Conservation (phyloP, 2,329 filamentous ascomycete species). For the Coleophoma cylindrospora region DNA sequence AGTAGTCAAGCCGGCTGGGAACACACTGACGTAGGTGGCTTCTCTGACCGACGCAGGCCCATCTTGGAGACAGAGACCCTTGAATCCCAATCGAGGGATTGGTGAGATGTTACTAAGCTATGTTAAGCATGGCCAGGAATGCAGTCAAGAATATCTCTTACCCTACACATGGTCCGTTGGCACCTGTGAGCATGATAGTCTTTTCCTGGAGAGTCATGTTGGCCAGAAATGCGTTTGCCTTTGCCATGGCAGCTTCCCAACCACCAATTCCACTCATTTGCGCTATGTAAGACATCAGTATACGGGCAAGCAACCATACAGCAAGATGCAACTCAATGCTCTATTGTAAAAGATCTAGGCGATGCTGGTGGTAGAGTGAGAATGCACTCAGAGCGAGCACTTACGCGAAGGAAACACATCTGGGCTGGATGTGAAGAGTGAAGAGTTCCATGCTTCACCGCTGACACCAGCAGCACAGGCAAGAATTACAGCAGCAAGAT, state of each 20-base stretch:
- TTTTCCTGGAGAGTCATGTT: slow-evolving; percentile 26
- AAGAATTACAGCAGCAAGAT: neutral
- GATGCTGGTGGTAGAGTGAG: no score
- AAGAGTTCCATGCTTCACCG: neutral
- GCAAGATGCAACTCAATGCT: no score
- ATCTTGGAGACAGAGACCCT: slow-evolving; percentile 71
- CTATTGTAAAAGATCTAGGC: no score
- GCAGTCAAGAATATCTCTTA: neutral
- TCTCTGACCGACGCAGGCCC: slow-evolving; percentile 70
- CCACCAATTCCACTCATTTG: neutral
- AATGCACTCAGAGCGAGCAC: neutral
- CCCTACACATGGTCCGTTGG: neutral
- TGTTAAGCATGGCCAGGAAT: neutral
- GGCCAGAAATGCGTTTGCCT: slow-evolving; percentile 60
- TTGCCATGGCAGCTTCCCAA: slow-evolving; percentile 24
- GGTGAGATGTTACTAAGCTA: slow-evolving; percentile 12
- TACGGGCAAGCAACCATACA: no score
- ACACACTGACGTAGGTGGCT: slow-evolving; percentile 64
- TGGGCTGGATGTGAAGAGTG: neutral
- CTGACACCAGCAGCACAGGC: neutral
- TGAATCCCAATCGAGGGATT: slow-evolving; percentile 46
- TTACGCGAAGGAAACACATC: neutral
- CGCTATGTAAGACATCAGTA: neutral
- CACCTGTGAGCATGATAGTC: slow-evolving; percentile 10
- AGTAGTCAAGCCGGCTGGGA: slow-evolving; percentile 71